Base-by-base conservation (phyloP, 345 rosid species). In the Aquilaria sinensis region DNA sequence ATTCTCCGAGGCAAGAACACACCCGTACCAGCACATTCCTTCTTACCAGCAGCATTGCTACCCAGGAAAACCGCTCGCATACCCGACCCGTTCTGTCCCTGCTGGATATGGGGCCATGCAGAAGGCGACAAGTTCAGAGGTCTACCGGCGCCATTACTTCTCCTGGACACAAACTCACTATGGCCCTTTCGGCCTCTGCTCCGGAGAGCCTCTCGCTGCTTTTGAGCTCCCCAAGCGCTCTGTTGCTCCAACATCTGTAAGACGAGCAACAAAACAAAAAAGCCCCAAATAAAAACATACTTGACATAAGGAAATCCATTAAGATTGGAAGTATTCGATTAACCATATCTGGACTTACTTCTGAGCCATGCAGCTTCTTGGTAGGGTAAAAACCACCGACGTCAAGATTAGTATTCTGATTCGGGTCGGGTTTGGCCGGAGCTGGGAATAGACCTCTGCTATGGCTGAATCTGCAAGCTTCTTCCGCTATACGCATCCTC, bases 1-100 rank as follows among this genome's bases (percentile, higher is more conserved):
- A 63, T 51, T 3, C 81, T 77, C 7, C 89, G 93, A 13, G 97
- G 97, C 56, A 88, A 70, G 80, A 90, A 90, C 11, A 90, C 96
- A n/a, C 93, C 96, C 5, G 97, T 90, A 2, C 96, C 97, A 10
- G 90, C 73, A 49, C 81, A 78, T 57, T 79, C 87, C 31, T 75
- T 73, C 69, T 82, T 84, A 0, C 56, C 75, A 12, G 71, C 53
- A 1, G 71, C 43, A 37, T 37, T 68, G 30, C 75, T 60, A 5
- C 87, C 87, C 4, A 83, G 79, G 31, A 87, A 74, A 9, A 80
- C 81, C 55, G 85, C 80, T 15, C 78, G 72, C 95, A 82, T 78
- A 30, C 74, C 75, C 2, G 83, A 71, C 48, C 79, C 78, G 30
- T 56, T 61, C 1, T 62, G 79, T 3, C 7, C 8, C 48, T 69